phyloP scores from a whole-genome alignment of 108 stramenopile species.

The Nitzschia sp. region DNA sequence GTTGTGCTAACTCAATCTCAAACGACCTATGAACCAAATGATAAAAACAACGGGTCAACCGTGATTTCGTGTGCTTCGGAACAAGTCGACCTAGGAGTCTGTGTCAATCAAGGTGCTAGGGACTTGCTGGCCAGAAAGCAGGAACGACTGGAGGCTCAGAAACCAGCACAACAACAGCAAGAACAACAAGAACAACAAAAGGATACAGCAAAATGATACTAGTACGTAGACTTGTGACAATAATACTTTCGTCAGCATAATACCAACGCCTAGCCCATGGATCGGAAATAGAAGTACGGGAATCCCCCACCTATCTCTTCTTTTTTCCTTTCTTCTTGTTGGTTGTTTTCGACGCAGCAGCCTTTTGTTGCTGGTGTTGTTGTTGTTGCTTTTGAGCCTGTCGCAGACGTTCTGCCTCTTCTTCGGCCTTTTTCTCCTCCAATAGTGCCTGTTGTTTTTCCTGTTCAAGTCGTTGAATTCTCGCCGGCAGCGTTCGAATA shows the following conservation, averaged over 20 bases:
- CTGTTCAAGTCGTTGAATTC: constrained; percentile 48
- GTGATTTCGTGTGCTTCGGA: constrained; percentile 29
- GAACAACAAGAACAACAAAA: constrained; percentile 1
- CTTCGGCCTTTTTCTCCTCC: constrained; percentile 16
- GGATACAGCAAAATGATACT: background rate
- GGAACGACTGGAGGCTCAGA: constrained; percentile 4
- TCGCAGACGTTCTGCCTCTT: constrained; percentile 14
- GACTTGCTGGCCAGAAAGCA: constrained; percentile 32
- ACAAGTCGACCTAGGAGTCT: constrained; percentile 32
- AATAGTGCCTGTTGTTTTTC: constrained; percentile 4
- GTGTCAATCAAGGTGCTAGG: constrained; percentile 26
- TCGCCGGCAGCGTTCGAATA: constrained; percentile 49
- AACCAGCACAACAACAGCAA: constrained; percentile 1
- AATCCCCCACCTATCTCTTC: constrained; percentile 16
- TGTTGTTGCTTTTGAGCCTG: constrained; percentile 16
- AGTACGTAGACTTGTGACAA: background rate
- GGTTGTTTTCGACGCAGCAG: constrained; percentile 9
- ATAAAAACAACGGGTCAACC: background rate
- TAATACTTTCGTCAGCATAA: too few species aligned
- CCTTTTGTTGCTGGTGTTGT: constrained; percentile 17
- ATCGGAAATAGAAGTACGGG: background rate
- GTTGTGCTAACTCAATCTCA: constrained; percentile 14
- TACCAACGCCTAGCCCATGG: too few species aligned
- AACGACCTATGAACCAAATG: constrained; percentile 29
- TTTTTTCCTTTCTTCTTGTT: constrained; percentile 52